phyloP scores from a whole-genome alignment of 805 yeast species.

The Ogataea henricii region DNA sequence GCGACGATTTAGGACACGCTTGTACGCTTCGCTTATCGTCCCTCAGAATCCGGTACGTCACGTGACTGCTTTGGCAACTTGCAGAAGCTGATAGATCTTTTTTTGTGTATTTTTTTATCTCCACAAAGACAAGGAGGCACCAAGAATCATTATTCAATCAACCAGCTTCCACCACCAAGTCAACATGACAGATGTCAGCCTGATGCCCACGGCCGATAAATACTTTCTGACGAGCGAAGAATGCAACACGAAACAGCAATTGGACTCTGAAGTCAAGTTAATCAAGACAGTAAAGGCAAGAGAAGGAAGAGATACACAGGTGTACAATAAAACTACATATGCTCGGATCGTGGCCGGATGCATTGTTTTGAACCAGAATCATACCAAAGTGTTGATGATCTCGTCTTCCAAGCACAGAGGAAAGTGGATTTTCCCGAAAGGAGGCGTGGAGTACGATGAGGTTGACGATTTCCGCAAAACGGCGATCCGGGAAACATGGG shows the following conservation, averaged over 20 bases:
- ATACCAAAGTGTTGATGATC: conserved; percentile 71
- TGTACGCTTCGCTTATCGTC: too few species aligned
- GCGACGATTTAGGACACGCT: too few species aligned
- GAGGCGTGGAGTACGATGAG: conserved; percentile 92
- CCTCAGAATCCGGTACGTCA: too few species aligned
- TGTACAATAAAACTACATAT: conserved; percentile 60
- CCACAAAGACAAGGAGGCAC: not conserved
- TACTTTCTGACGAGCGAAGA: conserved; percentile 18
- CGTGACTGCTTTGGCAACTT: not conserved
- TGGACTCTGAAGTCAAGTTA: conserved; percentile 21
- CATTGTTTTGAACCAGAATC: conserved; percentile 61
- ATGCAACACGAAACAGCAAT: conserved; percentile 16
- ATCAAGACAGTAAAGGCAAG: conserved; percentile 42
- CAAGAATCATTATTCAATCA: too few species aligned
- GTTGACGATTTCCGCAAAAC: conserved; percentile 43
- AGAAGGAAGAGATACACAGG: conserved; percentile 60
- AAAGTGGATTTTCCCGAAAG: conserved; percentile 91
- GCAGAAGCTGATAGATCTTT: too few species aligned
- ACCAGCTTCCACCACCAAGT: not conserved
- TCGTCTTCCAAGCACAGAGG: conserved; percentile 68
- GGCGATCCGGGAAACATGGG: conserved; percentile 95
- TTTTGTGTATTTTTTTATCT: not conserved
- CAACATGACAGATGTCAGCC: conserved; percentile 4
- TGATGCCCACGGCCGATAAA: conserved; percentile 17
- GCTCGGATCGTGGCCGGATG: conserved; percentile 95